Evolutionary conservation across 305 asterid genomes (phyloP), one percentile per base, ranked within the genome.

Genomic region (Ruellia speciosa): DNA sequence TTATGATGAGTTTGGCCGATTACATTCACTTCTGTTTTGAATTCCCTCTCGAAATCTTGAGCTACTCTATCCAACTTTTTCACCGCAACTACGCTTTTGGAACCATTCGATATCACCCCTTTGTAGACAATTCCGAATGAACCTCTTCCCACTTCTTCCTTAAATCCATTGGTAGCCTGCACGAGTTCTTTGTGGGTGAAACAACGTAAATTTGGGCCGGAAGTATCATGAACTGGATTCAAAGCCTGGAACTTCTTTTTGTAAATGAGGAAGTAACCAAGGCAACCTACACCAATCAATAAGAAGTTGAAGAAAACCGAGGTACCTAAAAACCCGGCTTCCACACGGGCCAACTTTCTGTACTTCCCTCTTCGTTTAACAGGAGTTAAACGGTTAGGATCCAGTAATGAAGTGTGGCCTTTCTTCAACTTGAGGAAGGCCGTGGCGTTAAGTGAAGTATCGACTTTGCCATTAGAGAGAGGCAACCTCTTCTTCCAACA

Each of bases 401-500:
- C 56, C 9, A 34, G 16, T 14, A 2, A 3, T 11, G 81, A 72
- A 67, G 17, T 33, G 10, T 66, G 71, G 16, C 17, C 14, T 64
- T 71, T 79, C 35, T 75, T 56, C 18, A 63, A 54, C 66, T 81
- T 83, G 18, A 86, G 51, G 61, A 86, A 83, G 9, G 75, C 75
- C 13, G n/a, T 74, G 0, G 50, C 6, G 6, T 20, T 31, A 0
- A 61, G 20, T 17, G 0, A 3, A 0, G 28, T 9, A 61, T 70
- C 75, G 6, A 56, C 41, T 63, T 66, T 69, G 52, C 89, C 89
- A 54, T 79, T 77, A 0, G 86, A 70, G 14, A 81, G 70, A 0
- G 95, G 87, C n/a, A 79, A 66, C 66, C 40, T 74, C 80, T 83
- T 86, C 71, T 79, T 76, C 86, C 81, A 74, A 39, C 93, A 86